Percentiles rank a stretch among this genome's conserved stretches.
Evolutionary conservation across 345 rosid species (phyloP).

Genomic region (Hibiscus trionum): DNA sequence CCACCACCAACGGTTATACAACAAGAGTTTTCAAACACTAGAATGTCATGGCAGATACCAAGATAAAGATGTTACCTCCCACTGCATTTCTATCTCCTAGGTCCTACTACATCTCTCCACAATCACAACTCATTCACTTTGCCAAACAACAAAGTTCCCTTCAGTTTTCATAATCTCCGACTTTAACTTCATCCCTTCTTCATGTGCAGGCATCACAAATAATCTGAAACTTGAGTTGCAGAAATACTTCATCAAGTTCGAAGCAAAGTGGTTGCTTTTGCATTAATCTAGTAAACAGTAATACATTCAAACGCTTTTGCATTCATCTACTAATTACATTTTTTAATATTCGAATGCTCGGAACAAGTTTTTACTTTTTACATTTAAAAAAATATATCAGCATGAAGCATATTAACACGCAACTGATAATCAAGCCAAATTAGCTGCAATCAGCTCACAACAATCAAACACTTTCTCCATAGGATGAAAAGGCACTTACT

Average conservation of each 20-base stretch:
- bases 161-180: too few relatives aligned
- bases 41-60: too few relatives aligned
- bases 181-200: too few relatives aligned
- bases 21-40: too few relatives aligned
- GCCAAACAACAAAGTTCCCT: too few relatives aligned
- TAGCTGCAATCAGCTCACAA: not conserved
- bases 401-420: not conserved
- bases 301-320: not conserved
- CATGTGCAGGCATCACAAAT: not conserved
- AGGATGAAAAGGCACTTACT: slow-evolving; percentile 13
- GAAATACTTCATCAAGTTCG: not conserved
- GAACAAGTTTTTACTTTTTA: not conserved
- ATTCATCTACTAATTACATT: not conserved
- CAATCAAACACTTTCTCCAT: not conserved
- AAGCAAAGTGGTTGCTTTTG: not conserved
- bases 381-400: not conserved
- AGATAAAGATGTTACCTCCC: too few relatives aligned
- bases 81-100: too few relatives aligned
- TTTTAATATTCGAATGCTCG: not conserved
- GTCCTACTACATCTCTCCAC: too few relatives aligned
- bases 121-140: too few relatives aligned
- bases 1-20: too few relatives aligned
- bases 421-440: not conserved
- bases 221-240: not conserved
- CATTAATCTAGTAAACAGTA: not conserved